Evolutionary conservation across 768 basidiomycete genomes (phyloP).

Genomic region (Candolleomyces aberdarensis): DNA sequence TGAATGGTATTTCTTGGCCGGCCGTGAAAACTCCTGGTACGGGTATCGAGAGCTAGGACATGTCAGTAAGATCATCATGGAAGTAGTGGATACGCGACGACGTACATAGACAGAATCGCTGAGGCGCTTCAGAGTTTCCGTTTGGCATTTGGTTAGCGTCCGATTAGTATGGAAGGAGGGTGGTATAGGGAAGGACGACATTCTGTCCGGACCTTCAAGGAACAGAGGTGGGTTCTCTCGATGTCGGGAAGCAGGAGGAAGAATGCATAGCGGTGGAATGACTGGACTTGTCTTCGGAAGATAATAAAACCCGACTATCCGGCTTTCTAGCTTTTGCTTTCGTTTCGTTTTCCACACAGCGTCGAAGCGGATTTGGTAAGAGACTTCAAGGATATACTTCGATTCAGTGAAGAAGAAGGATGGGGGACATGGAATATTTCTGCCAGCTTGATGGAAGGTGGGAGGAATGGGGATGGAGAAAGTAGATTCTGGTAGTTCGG

Average conservation of each 20-base stretch:
- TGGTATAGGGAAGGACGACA: conserved; percentile 19
- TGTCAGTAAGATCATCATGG: neutral
- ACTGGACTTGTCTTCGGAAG: conserved; percentile 40
- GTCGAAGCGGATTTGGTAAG: conserved; percentile 5
- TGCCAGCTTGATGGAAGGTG: neutral
- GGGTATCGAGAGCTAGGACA: conserved; percentile 35
- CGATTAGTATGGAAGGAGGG: conserved; percentile 8
- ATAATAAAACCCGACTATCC: conserved; percentile 36
- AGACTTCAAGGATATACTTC: conserved; percentile 5
- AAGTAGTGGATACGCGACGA: neutral
- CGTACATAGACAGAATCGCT: conserved; percentile 25
- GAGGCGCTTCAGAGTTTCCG: conserved; percentile 10
- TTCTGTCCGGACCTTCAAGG: conserved; percentile 30
- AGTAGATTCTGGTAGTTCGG: conserved; percentile 14
- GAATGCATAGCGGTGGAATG: conserved; percentile 28
- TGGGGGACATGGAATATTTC: conserved; percentile 1
- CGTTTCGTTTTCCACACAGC: conserved; percentile 1
- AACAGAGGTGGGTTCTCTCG: conserved; percentile 14
- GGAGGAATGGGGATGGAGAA: conserved; percentile 29
- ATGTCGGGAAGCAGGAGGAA: conserved; percentile 24
- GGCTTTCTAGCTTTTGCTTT: conserved; percentile 12
- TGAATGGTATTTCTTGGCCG: conserved; percentile 38
- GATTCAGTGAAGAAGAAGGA: conserved; percentile 6
- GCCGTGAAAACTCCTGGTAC: conserved; percentile 33
- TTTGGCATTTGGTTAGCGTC: conserved; percentile 7